Conservation (phyloP, 2,329 filamentous ascomycete species). For the Rosellinia necatrix region DNA sequence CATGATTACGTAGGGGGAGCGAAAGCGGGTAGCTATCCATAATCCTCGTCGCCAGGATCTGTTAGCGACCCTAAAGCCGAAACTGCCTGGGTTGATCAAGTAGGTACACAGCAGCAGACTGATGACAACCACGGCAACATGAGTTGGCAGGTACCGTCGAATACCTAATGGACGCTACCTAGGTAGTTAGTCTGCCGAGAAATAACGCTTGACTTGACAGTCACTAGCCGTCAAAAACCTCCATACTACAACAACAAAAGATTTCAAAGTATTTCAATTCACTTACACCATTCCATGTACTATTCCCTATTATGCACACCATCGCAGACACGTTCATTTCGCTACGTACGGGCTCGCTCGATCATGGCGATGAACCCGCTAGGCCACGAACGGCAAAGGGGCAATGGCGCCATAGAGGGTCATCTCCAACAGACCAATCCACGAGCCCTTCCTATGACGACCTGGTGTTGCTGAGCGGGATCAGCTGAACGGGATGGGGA, state of each 20-base stretch:
- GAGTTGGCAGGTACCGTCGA: no score
- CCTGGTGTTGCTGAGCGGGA: constrained; percentile 8
- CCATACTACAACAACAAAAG: background rate
- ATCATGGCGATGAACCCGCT: constrained; percentile 11
- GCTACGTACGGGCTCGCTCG: constrained; percentile 1
- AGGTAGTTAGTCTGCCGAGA: background rate
- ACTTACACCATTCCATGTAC: background rate
- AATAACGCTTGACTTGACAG: background rate
- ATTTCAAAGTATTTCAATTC: background rate
- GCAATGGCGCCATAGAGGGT: constrained; percentile 37
- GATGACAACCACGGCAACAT: no score
- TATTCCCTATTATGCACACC: background rate
- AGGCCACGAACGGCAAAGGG: constrained; percentile 30
- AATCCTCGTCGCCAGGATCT: no score
- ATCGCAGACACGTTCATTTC: background rate
- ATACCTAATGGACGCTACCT: background rate
- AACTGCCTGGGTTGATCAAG: no score
- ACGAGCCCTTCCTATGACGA: constrained; percentile 15
- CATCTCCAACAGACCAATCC: constrained; percentile 22
- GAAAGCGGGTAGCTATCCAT: no score
- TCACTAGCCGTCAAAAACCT: no score
- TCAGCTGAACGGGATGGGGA: constrained; percentile 1
- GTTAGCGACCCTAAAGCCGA: no score
- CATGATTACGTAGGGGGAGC: constrained; percentile 1
- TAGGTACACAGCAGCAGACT: no score